These are phyloP conservation scores for Leishmania mexicana DNA, from an alignment of 208 protist species.

Conservation along the genomic window DNA sequence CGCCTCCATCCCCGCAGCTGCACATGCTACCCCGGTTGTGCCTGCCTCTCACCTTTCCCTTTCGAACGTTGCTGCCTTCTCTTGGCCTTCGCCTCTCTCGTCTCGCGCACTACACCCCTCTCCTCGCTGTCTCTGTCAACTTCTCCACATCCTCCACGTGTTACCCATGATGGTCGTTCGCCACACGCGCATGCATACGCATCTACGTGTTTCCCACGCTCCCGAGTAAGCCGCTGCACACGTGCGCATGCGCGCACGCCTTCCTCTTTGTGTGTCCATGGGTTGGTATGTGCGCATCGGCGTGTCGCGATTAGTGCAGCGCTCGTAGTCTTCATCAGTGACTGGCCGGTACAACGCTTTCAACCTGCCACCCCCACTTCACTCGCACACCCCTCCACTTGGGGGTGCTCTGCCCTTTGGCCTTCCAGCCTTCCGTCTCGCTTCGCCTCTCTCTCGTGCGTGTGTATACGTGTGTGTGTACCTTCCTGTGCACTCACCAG, in stretches of 20 bases:
- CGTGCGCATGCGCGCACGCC: not conserved
- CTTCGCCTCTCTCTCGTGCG: not conserved
- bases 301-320: not conserved
- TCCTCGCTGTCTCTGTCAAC: not conserved
- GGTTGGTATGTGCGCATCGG: not conserved
- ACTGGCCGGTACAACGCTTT: not conserved
- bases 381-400: not conserved
- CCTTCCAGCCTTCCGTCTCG: not conserved
- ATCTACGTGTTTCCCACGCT: not conserved
- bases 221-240: not conserved
- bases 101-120: not conserved
- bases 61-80: constrained; percentile 1
- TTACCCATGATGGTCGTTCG: not conserved
- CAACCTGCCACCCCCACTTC: not conserved
- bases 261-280: not conserved
- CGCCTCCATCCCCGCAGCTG: not conserved
- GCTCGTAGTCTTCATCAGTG: not conserved
- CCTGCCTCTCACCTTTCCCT: not conserved
- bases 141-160: not conserved
- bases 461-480: not conserved
- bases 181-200: not conserved
- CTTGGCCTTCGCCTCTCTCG: not conserved
- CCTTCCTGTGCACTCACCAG: not conserved
- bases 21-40: not conserved
- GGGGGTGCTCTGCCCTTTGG: not conserved